Conservation (phyloP, 192 early-diverging fungal species). For the Chytriomyces confervae region DNA sequence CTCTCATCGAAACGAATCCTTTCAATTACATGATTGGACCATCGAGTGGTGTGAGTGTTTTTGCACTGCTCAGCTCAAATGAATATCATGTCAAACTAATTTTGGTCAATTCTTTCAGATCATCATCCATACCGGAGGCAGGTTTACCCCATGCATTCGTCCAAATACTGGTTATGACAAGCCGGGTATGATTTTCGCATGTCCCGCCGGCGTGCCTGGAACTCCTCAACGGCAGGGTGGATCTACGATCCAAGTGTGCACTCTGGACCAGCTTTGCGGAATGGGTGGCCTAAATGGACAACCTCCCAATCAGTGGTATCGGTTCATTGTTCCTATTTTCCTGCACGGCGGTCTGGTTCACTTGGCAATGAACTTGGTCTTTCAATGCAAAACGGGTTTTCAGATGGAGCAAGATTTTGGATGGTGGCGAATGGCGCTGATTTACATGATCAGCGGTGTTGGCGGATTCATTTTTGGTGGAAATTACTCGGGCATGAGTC, state of each 20-base stretch:
- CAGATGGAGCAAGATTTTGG: slow-evolving; percentile 81
- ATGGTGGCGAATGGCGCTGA: slow-evolving; percentile 68
- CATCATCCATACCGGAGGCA: slow-evolving; percentile 73
- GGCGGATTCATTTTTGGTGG: slow-evolving; percentile 83
- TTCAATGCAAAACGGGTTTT: slow-evolving; percentile 72
- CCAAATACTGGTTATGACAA: slow-evolving; percentile 28
- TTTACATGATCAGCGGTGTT: slow-evolving; percentile 77
- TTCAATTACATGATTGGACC: slow-evolving; percentile 89
- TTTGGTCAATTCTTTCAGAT: slow-evolving; percentile 45
- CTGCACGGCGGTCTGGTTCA: slow-evolving; percentile 84
- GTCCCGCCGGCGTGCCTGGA: slow-evolving; percentile 52
- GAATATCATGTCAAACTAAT: slow-evolving; percentile 17
- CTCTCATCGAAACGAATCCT: slow-evolving; percentile 66
- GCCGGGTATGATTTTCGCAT: slow-evolving; percentile 24
- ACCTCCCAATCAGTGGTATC: slow-evolving; percentile 75
- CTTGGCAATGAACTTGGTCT: slow-evolving; percentile 73
- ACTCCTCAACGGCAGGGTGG: slow-evolving; percentile 7
- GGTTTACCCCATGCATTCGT: slow-evolving; percentile 83
- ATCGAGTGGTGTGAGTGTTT: slow-evolving; percentile 31
- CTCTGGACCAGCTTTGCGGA: slow-evolving; percentile 65
- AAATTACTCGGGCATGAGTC: slow-evolving; percentile 58
- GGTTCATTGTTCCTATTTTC: slow-evolving; percentile 83
- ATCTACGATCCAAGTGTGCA: slow-evolving; percentile 48
- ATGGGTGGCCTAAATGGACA: slow-evolving; percentile 61
- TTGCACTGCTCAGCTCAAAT: slow-evolving; percentile 21